Evolutionary conservation across 345 rosid species (phyloP).

Genomic region (Brassica nigra): DNA sequence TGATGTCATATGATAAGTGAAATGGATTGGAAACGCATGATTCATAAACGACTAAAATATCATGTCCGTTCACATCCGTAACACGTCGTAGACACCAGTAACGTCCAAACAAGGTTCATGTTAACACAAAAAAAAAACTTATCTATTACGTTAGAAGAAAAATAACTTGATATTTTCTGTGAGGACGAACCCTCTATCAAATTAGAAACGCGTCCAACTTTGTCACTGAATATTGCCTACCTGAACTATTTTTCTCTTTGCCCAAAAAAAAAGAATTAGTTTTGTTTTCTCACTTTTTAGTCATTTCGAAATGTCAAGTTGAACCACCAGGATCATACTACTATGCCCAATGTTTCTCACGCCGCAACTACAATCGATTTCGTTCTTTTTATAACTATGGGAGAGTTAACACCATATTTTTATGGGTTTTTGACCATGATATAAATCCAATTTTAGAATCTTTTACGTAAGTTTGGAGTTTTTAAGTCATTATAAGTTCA

Average conservation of each 20-base stretch:
- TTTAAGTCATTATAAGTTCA: not conserved
- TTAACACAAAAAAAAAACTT: not conserved
- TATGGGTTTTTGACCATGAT: not conserved
- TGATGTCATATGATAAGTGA: not conserved
- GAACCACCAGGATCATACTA: not conserved
- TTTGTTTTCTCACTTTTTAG: not conserved
- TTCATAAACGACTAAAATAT: not conserved
- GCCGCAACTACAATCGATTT: not conserved
- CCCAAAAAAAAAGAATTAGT: too few species aligned
- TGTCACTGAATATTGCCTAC: not conserved
- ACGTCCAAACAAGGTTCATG: not conserved
- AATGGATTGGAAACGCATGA: not conserved
- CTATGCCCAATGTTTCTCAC: not conserved
- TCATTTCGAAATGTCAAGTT: not conserved
- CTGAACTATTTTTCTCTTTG: not conserved
- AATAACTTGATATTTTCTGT: not conserved
- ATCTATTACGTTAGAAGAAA: not conserved
- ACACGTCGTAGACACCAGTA: not conserved
- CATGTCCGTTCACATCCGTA: not conserved
- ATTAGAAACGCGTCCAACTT: not conserved
- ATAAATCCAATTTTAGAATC: not conserved
- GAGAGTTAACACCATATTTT: not conserved
- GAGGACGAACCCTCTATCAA: not conserved
- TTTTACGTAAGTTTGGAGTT: not conserved
- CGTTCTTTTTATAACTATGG: not conserved